Evolutionary conservation across 2,329 filamentous ascomycete genomes (phyloP).

Genomic region (Laburnicola sp.): DNA sequence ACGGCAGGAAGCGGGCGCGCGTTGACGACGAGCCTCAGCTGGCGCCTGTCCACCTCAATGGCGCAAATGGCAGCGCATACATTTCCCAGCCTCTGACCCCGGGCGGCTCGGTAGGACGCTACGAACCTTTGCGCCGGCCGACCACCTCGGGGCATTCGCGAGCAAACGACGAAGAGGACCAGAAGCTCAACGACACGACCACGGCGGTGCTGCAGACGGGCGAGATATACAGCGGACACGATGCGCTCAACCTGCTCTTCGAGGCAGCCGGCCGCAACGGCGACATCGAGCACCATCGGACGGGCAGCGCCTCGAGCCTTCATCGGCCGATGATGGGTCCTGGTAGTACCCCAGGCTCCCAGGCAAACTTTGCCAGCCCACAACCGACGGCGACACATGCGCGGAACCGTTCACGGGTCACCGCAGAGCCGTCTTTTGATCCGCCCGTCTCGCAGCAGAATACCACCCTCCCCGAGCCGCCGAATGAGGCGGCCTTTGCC

Average conservation of each 20-base stretch:
- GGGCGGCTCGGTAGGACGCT: constrained; percentile 66
- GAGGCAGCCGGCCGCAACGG: constrained; percentile 69
- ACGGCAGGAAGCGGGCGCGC: constrained; percentile 70
- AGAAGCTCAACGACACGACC: constrained; percentile 63
- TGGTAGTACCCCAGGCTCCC: constrained; percentile 42
- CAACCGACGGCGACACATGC: constrained; percentile 29
- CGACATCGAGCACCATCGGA: constrained; percentile 52
- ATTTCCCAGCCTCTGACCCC: constrained; percentile 62
- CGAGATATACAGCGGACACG: constrained; percentile 86
- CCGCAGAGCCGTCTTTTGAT: constrained; percentile 34
- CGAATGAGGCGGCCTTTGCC: constrained; percentile 47
- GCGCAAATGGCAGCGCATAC: constrained; percentile 26
- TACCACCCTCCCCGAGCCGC: constrained; percentile 31
- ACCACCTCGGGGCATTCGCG: constrained; percentile 40
- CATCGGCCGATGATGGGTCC: constrained; percentile 38
- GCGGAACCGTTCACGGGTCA: constrained; percentile 27
- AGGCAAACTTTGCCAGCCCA: constrained; percentile 41
- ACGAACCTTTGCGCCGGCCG: constrained; percentile 68
- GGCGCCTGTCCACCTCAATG: constrained; percentile 26
- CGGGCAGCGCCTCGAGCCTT: constrained; percentile 50
- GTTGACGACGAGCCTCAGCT: constrained; percentile 51
- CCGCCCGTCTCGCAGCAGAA: constrained; percentile 33
- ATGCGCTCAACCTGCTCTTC: constrained; percentile 87
- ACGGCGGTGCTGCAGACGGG: constrained; percentile 61
- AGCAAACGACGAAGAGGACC: constrained; percentile 55